Percentiles rank a stretch among this genome's conserved stretches.
These are phyloP conservation scores for Pythium aristosporum DNA, from an alignment of 352 stramenopile species.

Conservation along the genomic window DNA sequence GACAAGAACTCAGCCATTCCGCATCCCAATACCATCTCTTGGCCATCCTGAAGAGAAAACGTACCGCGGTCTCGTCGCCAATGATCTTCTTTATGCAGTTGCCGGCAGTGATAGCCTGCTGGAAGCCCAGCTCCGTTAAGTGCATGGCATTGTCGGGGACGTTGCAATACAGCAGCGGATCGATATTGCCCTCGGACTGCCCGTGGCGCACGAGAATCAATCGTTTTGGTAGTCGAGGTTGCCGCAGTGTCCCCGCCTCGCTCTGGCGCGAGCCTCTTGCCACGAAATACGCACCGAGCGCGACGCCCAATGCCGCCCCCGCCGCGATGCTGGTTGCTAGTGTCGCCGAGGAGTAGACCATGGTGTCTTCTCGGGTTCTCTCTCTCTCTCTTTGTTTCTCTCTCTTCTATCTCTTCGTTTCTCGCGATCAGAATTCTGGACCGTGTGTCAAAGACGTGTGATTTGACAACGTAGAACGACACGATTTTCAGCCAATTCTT, in stretches of 20 bases:
- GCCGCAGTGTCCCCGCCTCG: constrained; percentile 12
- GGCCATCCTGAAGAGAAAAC: not conserved
- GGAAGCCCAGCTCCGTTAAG: constrained; percentile 73
- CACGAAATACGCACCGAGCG: constrained; percentile 37
- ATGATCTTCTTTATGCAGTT: constrained; percentile 76
- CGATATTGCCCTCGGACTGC: constrained; percentile 84
- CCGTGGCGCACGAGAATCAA: constrained; percentile 86
- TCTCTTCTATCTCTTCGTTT: not conserved
- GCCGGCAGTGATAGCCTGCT: constrained; percentile 69
- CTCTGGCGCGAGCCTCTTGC: not conserved
- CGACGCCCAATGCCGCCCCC: constrained; percentile 41
- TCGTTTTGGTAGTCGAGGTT: constrained; percentile 46
- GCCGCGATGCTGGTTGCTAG: constrained; percentile 44
- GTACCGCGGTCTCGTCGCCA: constrained; percentile 43
- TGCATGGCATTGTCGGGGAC: constrained; percentile 86
- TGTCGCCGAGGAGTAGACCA: constrained; percentile 51
- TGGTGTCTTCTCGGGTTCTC: constrained; percentile 8
- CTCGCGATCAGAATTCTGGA: constrained; percentile 3
- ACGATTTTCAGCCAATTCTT: constrained; percentile 4
- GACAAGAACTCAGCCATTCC: too few relatives aligned
- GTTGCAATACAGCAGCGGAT: constrained; percentile 68
- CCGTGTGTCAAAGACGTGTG: constrained; percentile 22
- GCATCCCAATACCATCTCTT: not conserved
- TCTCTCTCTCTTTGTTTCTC: not conserved
- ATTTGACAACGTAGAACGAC: constrained; percentile 10